Evolutionary conservation across 768 basidiomycete genomes (phyloP).

Genomic region (Lactifluus hygrophoroides): DNA sequence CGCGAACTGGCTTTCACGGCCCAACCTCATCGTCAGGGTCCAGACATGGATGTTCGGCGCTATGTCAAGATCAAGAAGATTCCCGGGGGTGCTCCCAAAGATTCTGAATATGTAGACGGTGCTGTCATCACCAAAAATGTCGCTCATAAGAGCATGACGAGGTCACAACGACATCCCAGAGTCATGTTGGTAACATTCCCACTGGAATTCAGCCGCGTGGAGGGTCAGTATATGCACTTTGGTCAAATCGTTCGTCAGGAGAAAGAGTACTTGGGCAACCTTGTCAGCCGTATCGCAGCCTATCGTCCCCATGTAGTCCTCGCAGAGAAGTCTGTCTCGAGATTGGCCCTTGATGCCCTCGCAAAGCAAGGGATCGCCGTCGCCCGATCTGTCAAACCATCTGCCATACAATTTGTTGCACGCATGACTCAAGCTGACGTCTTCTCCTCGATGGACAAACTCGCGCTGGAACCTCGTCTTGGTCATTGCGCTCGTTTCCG

Average conservation of each 20-base stretch:
- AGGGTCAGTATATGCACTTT: constrained; percentile 89
- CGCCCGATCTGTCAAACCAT: constrained; percentile 80
- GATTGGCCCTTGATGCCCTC: constrained; percentile 82
- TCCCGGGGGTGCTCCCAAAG: constrained; percentile 82
- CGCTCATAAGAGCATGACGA: constrained; percentile 90
- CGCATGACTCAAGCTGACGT: constrained; percentile 93
- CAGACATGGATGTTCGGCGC: constrained; percentile 89
- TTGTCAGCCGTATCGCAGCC: constrained; percentile 84
- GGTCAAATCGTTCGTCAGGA: constrained; percentile 88
- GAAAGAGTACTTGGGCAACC: constrained; percentile 82
- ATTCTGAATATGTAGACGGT: constrained; percentile 96
- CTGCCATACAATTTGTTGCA: constrained; percentile 81
- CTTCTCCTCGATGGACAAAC: constrained; percentile 90
- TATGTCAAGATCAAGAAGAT: constrained; percentile 99
- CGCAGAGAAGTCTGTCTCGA: constrained; percentile 85
- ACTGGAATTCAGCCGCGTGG: constrained; percentile 85
- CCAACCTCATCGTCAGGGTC: constrained; percentile 65
- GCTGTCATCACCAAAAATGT: constrained; percentile 98
- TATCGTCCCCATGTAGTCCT: constrained; percentile 87
- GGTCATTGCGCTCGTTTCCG: constrained; percentile 83
- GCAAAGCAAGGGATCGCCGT: constrained; percentile 82
- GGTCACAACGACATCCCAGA: constrained; percentile 74
- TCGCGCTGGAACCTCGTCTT: constrained; percentile 80
- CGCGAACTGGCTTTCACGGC: constrained; percentile 75
- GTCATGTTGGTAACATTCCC: constrained; percentile 97